Conservation (phyloP, 441 rosid species). For the Aleurites moluccanus region DNA sequence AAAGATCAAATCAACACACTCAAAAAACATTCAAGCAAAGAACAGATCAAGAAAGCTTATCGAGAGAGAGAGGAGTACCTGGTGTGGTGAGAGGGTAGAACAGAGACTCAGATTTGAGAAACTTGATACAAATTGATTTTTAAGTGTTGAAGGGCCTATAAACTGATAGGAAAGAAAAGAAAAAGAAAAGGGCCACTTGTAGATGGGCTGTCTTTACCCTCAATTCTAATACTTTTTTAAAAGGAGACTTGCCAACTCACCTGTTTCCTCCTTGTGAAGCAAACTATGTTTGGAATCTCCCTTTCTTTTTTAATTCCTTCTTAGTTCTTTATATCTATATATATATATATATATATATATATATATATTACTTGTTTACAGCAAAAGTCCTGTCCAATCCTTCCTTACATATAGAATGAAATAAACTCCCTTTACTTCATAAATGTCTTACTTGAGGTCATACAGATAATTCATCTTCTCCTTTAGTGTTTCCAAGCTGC, state of each 20-base stretch:
- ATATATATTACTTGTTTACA: too few relatives aligned
- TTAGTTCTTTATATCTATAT: background rate
- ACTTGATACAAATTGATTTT: constrained; percentile 12
- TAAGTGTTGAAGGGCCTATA: background rate
- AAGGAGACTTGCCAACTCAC: constrained; percentile 47
- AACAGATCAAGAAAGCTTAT: constrained; percentile 14
- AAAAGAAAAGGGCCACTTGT: constrained; percentile 25
- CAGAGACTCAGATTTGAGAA: constrained; percentile 1
- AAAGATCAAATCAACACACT: background rate
- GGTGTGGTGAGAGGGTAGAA: background rate
- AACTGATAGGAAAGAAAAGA: constrained; percentile 24
- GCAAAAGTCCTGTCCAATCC: too few relatives aligned
- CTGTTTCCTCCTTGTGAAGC: constrained; percentile 37
- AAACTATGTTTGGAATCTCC: constrained; percentile 28
- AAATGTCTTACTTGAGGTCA: background rate
- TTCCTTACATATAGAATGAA: too few relatives aligned
- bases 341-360: too few relatives aligned
- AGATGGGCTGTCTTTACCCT: constrained; percentile 35
- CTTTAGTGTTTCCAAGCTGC: too few relatives aligned
- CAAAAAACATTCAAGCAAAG: background rate
- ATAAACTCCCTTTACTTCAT: background rate
- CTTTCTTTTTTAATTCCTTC: background rate
- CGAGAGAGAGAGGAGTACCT: constrained; percentile 23
- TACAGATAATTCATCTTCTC: too few relatives aligned
- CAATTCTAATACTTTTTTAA: constrained; percentile 19